Evolutionary conservation across 2,329 filamentous ascomycete species (phyloP), one percentile per base, ranked within the genome.

Genomic region (Stagonosporopsis cucurbitacearum): DNA sequence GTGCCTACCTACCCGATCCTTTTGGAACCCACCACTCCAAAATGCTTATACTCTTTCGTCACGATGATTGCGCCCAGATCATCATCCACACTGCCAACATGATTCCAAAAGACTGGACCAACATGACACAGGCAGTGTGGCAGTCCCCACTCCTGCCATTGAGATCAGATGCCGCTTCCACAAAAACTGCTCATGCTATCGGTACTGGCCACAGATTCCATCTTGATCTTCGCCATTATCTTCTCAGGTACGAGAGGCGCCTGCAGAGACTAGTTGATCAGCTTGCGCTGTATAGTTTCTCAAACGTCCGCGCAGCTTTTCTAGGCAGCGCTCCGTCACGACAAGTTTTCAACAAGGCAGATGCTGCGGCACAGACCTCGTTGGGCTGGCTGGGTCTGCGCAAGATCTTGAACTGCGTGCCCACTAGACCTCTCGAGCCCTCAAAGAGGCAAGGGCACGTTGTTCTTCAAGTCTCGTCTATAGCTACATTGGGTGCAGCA

Each of bases 51-150:
- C 75, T 96, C 4, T 80, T 96, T 58, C 84, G 90, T 5, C 87
- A 90, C 71, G 91, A 96, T 69, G 86, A 89, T 59, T 85, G 82
- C 0, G 90, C 88, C 0, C 89, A 96, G 75, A 79, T 96, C 6
- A 77, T 96, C 52, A 92, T 96, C 26, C 91, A 96, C 65, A 96
- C 92, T 0, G 91, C 92, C 17, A 96, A 96, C 65, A 92, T 96
- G 88, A 94, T 96, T n/a, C 70, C 82, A 4, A 86, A 88, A 51
- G 92, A 96, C 72, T 96, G 92, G 92, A 84, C 81, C 1, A 95
- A 95, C 64, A 90, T 96, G 89, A 90, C 88, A 0, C 92, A 96
- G 72, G 91, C 86, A 1, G 84, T 90, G 5, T 96, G 92, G 92
- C 81, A 78, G 45, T 94, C 91, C 0, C 91, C 91, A 0, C 70